Percentiles rank a stretch among this genome's conserved stretches.
Evolutionary conservation across 495 filamentous ascomycete species (phyloP).

Genomic region (Melanomma pulvis-pyrius): DNA sequence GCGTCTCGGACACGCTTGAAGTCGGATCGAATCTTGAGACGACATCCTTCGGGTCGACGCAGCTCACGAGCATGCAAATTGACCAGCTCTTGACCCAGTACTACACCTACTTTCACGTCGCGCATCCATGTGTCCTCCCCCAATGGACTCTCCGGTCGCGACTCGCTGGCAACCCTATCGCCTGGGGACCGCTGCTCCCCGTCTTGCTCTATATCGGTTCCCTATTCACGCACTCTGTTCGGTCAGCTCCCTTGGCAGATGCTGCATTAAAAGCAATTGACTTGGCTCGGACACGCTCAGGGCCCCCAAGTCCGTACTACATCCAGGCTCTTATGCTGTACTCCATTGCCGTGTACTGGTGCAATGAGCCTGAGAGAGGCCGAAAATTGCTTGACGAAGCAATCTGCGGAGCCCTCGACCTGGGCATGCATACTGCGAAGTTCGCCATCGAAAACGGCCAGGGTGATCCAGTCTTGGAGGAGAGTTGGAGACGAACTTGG

Average conservation of each 20-base stretch:
- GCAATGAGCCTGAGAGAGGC: constrained; percentile 66
- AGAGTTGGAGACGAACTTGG: constrained; percentile 84
- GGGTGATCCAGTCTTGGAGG: constrained; percentile 61
- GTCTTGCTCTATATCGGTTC: constrained; percentile 73
- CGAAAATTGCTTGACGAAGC: constrained; percentile 66
- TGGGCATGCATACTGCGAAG: constrained; percentile 67
- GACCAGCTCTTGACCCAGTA: constrained; percentile 31
- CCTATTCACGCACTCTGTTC: constrained; percentile 54
- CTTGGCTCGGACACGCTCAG: neutral
- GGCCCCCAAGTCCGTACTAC: constrained; percentile 13
- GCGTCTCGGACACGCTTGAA: constrained; percentile 7
- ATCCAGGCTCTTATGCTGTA: constrained; percentile 78
- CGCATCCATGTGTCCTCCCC: constrained; percentile 67
- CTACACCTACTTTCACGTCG: constrained; percentile 58
- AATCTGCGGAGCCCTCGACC: constrained; percentile 70
- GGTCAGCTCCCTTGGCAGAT: constrained; percentile 19
- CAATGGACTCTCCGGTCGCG: constrained; percentile 39
- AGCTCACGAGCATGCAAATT: neutral
- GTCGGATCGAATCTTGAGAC: neutral
- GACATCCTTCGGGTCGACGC: neutral
- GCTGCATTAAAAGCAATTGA: constrained; percentile 6
- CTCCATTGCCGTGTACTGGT: constrained; percentile 74
- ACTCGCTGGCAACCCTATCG: neutral
- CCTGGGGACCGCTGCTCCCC: constrained; percentile 48
- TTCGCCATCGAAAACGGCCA: constrained; percentile 54